phyloP scores from a whole-genome alignment of 192 early-diverging fungal genomes.

The Physocladia obscura region DNA sequence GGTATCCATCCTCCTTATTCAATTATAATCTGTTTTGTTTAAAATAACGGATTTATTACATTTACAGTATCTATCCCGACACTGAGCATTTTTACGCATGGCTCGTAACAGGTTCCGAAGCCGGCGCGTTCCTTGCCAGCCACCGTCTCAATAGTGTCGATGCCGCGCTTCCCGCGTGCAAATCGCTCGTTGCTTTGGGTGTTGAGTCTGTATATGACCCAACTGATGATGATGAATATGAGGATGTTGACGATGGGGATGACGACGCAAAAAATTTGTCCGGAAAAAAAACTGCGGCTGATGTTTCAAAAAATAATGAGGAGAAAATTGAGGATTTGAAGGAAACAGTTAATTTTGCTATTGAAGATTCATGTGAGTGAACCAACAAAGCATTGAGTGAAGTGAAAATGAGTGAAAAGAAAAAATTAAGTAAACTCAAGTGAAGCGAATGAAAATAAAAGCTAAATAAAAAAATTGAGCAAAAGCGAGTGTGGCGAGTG shows the following conservation, averaged over 20 bases:
- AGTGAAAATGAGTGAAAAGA: not conserved
- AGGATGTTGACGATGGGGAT: constrained; percentile 8
- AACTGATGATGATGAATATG: constrained; percentile 1
- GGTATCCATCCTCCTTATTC: too few relatives aligned
- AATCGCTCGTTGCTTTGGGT: not conserved
- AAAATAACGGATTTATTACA: too few relatives aligned
- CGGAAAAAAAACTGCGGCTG: not conserved
- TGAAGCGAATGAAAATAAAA: too few relatives aligned
- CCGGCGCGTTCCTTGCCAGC: constrained; percentile 20
- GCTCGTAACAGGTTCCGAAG: constrained; percentile 5
- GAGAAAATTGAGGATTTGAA: constrained; percentile 22
- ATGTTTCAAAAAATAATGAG: not conserved
- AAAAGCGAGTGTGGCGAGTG: not conserved
- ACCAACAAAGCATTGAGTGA: not conserved
- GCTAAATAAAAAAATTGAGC: not conserved
- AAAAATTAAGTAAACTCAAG: not conserved
- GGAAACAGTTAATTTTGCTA: constrained; percentile 24
- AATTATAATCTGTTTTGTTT: too few relatives aligned
- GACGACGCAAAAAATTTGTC: not conserved
- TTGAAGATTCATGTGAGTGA: constrained; percentile 23
- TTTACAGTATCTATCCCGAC: constrained; percentile 32
- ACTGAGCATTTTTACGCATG: constrained; percentile 27
- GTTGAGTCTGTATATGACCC: constrained; percentile 12
- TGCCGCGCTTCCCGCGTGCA: constrained; percentile 11
- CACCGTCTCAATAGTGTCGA: constrained; percentile 14